These are phyloP conservation scores for Ceratobasidium sp. DNA, from an alignment of 1,284 basidiomycete species.

Conservation along the genomic window DNA sequence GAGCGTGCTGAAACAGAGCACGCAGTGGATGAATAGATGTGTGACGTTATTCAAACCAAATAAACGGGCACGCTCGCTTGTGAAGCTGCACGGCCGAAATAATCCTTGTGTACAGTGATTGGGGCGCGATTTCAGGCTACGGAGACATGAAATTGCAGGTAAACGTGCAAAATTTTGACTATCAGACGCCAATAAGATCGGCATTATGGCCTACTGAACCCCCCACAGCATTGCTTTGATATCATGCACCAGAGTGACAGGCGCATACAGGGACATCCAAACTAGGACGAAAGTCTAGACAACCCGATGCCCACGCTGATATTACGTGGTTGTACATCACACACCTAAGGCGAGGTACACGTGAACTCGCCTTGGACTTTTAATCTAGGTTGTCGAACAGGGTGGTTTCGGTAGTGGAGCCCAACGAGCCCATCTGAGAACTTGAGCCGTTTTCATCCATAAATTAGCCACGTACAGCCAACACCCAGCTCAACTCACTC, in stretches of 20 bases:
- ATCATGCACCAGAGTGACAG: neutral
- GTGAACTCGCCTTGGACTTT: too few relatives aligned
- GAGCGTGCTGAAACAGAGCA: neutral
- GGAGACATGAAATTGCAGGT: too few relatives aligned
- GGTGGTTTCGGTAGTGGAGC: too few relatives aligned
- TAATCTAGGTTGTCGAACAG: too few relatives aligned
- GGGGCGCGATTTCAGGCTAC: too few relatives aligned
- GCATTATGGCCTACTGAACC: neutral
- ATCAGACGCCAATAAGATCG: neutral
- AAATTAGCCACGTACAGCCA: too few relatives aligned
- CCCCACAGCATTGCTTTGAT: neutral
- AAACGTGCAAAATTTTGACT: neutral
- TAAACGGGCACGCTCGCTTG: neutral
- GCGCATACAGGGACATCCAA: neutral
- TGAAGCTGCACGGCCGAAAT: neutral
- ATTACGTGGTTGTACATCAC: slow-evolving; percentile 14
- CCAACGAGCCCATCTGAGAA: too few relatives aligned
- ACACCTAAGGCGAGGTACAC: neutral
- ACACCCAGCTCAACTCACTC: too few relatives aligned
- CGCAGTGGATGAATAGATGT: neutral
- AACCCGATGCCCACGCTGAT: neutral
- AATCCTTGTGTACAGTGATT: too few relatives aligned
- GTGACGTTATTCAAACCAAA: neutral
- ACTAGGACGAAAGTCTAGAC: slow-evolving; percentile 14
- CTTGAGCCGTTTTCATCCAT: too few relatives aligned